These are phyloP conservation scores for Diacronema lutheri DNA, from an alignment of 78 protist species.

Conservation along the genomic window DNA sequence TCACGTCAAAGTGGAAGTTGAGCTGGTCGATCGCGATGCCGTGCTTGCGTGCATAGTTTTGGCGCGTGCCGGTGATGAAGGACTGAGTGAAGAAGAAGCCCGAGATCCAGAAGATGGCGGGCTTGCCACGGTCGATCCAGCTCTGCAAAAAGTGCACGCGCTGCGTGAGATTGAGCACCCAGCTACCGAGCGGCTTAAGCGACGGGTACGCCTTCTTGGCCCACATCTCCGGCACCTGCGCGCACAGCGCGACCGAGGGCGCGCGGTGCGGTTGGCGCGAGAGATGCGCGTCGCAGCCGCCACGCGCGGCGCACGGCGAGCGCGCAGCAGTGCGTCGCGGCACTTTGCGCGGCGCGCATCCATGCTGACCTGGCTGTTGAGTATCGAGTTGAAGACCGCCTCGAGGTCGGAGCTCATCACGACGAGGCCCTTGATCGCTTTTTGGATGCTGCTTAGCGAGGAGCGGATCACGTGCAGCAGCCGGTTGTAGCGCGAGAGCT, in stretches of 20 bases:
- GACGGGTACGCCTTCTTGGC: conserved; percentile 26
- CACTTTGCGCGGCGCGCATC: too few species aligned
- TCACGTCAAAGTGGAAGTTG: conserved; percentile 28
- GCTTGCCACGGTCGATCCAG: conserved; percentile 52
- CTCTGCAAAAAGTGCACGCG: conserved; percentile 25
- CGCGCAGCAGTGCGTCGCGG: too few species aligned
- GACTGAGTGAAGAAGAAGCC: conserved; percentile 88
- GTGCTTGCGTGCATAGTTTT: conserved; percentile 67
- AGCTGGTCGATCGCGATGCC: conserved; percentile 58
- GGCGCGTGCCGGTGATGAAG: conserved; percentile 71
- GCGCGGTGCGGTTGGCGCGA: too few species aligned
- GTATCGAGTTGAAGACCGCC: background rate
- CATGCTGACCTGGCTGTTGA: too few species aligned
- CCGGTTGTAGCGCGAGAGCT: conserved; percentile 55
- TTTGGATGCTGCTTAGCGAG: conserved; percentile 26
- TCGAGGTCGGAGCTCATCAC: conserved; percentile 71
- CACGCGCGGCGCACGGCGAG: too few species aligned
- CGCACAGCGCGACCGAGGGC: too few species aligned
- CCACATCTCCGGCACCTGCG: conserved; percentile 21
- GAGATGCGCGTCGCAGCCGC: too few species aligned
- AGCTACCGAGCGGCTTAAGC: conserved; percentile 37
- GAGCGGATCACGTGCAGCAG: conserved; percentile 34
- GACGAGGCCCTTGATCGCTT: conserved; percentile 67
- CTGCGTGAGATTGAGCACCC: background rate
- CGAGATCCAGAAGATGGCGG: conserved; percentile 58